Evolutionary conservation across 352 stramenopile genomes (phyloP).

Genomic region (Pythium phragmiticola): DNA sequence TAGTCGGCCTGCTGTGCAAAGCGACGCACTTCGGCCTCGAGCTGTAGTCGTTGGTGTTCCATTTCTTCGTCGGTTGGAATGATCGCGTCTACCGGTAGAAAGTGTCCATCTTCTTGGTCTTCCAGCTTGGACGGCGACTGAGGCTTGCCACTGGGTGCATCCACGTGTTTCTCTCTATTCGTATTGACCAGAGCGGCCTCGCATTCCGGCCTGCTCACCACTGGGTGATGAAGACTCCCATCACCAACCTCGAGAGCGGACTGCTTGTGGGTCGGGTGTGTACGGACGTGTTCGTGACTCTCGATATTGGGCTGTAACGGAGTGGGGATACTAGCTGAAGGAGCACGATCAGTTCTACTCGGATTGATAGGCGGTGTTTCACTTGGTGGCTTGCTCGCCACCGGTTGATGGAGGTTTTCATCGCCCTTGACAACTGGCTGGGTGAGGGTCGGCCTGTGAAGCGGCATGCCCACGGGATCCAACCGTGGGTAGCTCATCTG

Average conservation of each 20-base stretch:
- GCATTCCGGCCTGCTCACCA: too few relatives aligned
- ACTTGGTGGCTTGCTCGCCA: neutral
- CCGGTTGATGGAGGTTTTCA: neutral
- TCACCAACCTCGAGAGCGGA: neutral
- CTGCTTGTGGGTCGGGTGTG: neutral
- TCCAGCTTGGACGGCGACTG: neutral
- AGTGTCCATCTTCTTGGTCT: neutral
- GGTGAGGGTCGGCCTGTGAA: neutral
- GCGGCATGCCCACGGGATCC: neutral
- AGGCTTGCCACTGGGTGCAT: neutral
- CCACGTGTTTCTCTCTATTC: neutral
- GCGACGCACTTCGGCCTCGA: conserved; percentile 40
- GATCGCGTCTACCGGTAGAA: neutral
- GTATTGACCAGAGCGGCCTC: too few relatives aligned
- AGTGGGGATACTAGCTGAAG: neutral
- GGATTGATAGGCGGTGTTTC: neutral
- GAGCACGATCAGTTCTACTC: neutral
- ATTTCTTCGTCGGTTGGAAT: conserved; percentile 33
- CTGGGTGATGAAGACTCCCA: too few relatives aligned
- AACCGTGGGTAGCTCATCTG: neutral
- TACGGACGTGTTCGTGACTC: neutral
- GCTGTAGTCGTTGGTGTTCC: conserved; percentile 29
- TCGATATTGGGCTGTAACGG: neutral
- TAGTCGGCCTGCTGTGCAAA: conserved; percentile 56
- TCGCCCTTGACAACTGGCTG: neutral